Conservation (phyloP, 1,139 yeast genomes). For the Blastobotrys arbuscula region DNA sequence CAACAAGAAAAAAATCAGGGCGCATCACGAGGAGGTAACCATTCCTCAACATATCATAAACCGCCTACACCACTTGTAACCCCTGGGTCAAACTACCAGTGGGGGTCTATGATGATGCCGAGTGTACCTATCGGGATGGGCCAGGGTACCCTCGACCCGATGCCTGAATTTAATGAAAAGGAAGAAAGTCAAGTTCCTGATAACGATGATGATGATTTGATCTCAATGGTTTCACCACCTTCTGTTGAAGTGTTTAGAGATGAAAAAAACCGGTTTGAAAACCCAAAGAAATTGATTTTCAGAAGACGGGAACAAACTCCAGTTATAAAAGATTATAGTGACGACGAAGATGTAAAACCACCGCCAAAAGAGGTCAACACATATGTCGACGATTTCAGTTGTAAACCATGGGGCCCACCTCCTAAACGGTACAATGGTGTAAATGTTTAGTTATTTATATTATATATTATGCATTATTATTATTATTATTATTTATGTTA, state of each 20-base stretch:
- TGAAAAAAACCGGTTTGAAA: conserved; percentile 17
- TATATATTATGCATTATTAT: neutral
- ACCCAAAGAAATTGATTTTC: conserved; percentile 20
- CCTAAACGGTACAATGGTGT: conserved; percentile 30
- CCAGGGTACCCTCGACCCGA: neutral
- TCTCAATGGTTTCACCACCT: neutral
- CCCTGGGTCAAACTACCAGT: neutral
- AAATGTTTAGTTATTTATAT: conserved; percentile 15
- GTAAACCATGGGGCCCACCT: conserved; percentile 32
- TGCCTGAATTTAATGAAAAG: conserved; percentile 1
- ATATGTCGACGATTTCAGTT: conserved; percentile 26
- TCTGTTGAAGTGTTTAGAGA: conserved; percentile 6
- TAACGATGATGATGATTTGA: neutral
- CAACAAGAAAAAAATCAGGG: neutral
- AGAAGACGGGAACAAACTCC: conserved; percentile 19
- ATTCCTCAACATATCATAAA: neutral
- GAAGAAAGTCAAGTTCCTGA: neutral
- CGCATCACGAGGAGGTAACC: neutral
- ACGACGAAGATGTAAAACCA: conserved; percentile 10
- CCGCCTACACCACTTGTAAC: neutral
- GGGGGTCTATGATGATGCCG: conserved; percentile 8
- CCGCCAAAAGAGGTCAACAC: neutral
- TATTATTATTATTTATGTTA: no score
- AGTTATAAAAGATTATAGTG: conserved; percentile 12
- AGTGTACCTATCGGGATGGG: conserved; percentile 2